phyloP scores from a whole-genome alignment of 129 eudicot species.

The Saussurea involucrata region DNA sequence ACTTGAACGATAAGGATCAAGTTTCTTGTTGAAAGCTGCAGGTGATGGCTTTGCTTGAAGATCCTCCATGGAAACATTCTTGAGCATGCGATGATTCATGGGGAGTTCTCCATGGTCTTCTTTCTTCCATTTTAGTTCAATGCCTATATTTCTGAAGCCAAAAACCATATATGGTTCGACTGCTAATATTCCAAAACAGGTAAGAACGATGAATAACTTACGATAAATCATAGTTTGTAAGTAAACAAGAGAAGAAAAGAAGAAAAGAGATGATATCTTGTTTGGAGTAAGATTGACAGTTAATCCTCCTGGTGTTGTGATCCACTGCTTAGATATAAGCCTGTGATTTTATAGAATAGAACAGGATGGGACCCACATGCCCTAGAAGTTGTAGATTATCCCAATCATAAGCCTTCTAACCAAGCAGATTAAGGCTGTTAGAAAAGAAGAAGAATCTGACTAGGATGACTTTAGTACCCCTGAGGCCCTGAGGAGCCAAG shows the following conservation, averaged over 20 bases:
- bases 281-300: constrained; percentile 35
- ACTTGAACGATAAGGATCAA: constrained; percentile 55
- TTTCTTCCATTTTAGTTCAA: constrained; percentile 25
- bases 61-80: constrained; percentile 31
- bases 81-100: constrained; percentile 32
- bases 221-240: constrained; percentile 47
- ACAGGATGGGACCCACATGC: constrained; percentile 63
- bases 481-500: constrained; percentile 75
- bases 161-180: constrained; percentile 47
- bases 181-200: constrained; percentile 53
- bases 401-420: constrained; percentile 67
- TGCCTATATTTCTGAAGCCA: constrained; percentile 42
- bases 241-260: constrained; percentile 16
- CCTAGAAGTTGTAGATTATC: constrained; percentile 64
- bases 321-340: constrained; percentile 43
- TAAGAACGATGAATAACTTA: constrained; percentile 43
- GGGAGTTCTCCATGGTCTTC: constrained; percentile 8
- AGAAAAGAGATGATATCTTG: constrained; percentile 14
- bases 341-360: constrained; percentile 52
- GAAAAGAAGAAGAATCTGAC: constrained; percentile 60
- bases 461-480: constrained; percentile 61
- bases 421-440: constrained; percentile 66
- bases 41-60: constrained; percentile 35
- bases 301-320: constrained; percentile 31
- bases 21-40: constrained; percentile 28